Percentiles rank a stretch among this genome's conserved stretches.
Evolutionary conservation across 1,139 yeast genomes (phyloP).

Genomic region (Geotrichum macrosporum): DNA sequence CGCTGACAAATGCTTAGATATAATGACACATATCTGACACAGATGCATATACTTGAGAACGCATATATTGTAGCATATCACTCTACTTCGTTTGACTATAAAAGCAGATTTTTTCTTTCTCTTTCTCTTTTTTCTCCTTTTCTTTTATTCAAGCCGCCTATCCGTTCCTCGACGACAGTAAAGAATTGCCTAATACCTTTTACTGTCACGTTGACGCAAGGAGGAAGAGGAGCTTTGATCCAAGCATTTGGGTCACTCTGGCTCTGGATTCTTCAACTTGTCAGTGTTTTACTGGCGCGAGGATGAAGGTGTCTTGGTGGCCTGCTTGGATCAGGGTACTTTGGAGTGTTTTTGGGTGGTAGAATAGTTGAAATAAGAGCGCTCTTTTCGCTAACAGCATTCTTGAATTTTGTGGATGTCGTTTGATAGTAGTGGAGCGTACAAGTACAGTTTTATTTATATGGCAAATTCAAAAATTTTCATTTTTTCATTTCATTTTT

Average conservation of each 20-base stretch:
- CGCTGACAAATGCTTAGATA: no score
- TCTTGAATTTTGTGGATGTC: slow-evolving; percentile 21
- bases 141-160: slow-evolving; percentile 12
- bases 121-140: background rate
- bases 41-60: no score
- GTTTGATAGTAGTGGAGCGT: slow-evolving; percentile 29
- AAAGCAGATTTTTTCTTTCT: background rate
- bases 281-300: slow-evolving; percentile 10
- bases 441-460: slow-evolving; percentile 14
- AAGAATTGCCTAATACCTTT: slow-evolving; percentile 8
- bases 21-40: no score
- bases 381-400: slow-evolving; percentile 29
- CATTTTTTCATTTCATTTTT: background rate
- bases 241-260: slow-evolving; percentile 8
- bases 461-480: no score
- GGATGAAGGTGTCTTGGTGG: background rate
- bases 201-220: slow-evolving; percentile 18
- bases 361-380: slow-evolving; percentile 14
- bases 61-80: no score
- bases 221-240: slow-evolving; percentile 4
- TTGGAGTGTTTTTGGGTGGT: slow-evolving; percentile 21
- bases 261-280: slow-evolving; percentile 8
- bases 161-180: slow-evolving; percentile 16
- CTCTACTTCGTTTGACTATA: no score
- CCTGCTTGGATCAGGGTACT: slow-evolving; percentile 9